Percentiles rank a stretch among this genome's conserved stretches.
phyloP scores from a whole-genome alignment of 1,139 yeast genomes.

The Scheffersomyces titani region DNA sequence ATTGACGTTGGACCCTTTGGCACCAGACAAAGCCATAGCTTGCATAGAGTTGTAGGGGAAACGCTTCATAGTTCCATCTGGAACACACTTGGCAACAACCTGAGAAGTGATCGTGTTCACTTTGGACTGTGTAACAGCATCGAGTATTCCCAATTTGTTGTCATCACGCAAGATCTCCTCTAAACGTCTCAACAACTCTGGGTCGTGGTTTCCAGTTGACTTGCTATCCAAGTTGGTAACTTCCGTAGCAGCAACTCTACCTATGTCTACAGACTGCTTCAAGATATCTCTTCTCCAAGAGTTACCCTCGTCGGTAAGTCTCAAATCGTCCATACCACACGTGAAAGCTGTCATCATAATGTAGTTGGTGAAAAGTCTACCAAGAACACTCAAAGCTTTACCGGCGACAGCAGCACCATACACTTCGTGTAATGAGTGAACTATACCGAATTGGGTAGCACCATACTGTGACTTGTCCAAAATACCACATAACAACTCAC shows the following conservation, averaged over 20 bases:
- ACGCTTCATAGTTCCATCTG: constrained; percentile 91
- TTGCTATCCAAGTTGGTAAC: constrained; percentile 76
- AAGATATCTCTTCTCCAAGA: constrained; percentile 83
- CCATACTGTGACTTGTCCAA: constrained; percentile 98
- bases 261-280: constrained; percentile 74
- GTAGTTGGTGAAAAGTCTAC: constrained; percentile 92
- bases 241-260: constrained; percentile 91
- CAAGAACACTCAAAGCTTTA: constrained; percentile 82
- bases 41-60: constrained; percentile 98
- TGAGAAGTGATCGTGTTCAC: constrained; percentile 90
- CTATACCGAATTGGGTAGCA: constrained; percentile 95
- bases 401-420: constrained; percentile 94
- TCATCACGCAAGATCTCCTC: constrained; percentile 96
- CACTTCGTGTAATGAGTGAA: constrained; percentile 93
- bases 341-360: constrained; percentile 92
- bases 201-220: constrained; percentile 55
- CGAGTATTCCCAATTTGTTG: constrained; percentile 86
- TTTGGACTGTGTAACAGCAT: constrained; percentile 93
- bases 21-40: constrained; percentile 98
- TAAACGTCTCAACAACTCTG: constrained; percentile 82
- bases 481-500: constrained; percentile 88
- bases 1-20: constrained; percentile 97
- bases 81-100: constrained; percentile 93
- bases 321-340: constrained; percentile 99
- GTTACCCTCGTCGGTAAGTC: constrained; percentile 90